Percentiles rank a stretch among this genome's conserved stretches.
phyloP scores from a whole-genome alignment of 176 grass and related monocot species.

The Carex pumila region DNA sequence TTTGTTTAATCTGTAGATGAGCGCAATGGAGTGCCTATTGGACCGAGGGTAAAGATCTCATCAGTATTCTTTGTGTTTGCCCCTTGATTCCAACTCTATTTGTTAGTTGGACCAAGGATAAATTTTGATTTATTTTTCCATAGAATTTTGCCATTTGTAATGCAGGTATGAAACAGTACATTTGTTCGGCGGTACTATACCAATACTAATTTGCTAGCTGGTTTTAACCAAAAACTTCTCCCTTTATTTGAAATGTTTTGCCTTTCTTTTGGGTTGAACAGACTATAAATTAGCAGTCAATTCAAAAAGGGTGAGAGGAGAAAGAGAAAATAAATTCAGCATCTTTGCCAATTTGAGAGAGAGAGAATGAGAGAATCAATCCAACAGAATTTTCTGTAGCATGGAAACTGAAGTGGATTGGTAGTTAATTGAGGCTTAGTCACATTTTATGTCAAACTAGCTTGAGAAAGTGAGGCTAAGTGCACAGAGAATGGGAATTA shows the following conservation, averaged over 20 bases:
- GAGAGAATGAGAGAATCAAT: background rate
- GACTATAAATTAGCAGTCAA: background rate
- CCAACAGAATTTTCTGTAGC: background rate
- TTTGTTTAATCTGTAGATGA: constrained; percentile 35
- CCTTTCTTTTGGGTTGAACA: background rate
- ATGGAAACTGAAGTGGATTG: background rate
- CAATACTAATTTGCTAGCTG: background rate
- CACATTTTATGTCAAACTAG: background rate
- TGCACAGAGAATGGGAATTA: background rate
- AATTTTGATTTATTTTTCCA: background rate
- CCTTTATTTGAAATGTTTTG: background rate
- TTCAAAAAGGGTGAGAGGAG: background rate
- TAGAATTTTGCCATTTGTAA: background rate
- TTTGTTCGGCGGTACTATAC: background rate
- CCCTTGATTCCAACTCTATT: background rate
- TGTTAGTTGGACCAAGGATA: background rate
- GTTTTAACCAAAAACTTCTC: background rate
- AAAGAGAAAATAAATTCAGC: background rate
- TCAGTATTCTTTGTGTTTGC: background rate
- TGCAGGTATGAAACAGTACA: background rate
- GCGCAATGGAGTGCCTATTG: constrained; percentile 45
- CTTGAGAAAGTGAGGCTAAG: background rate
- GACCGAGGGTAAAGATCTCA: constrained; percentile 34
- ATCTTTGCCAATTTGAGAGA: background rate
- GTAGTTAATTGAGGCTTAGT: background rate